Evolutionary conservation across 1,284 basidiomycete species (phyloP).

Genomic region (Laetiporus sulphureus): DNA sequence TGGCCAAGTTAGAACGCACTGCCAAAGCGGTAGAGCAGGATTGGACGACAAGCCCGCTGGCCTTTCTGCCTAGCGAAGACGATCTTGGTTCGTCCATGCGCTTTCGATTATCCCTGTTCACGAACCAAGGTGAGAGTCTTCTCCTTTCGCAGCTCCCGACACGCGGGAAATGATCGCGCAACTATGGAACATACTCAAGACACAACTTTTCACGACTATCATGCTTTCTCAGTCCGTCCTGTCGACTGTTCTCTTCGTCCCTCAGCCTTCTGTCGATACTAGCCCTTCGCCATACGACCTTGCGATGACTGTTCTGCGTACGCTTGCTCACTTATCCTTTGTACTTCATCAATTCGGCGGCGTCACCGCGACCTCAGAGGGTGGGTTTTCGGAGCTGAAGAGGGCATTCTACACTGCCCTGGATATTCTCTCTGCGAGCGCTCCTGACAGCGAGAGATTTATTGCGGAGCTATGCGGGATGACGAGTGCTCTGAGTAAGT

Average conservation of each 20-base stretch:
- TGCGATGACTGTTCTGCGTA: slow-evolving; percentile 42
- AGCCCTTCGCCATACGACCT: slow-evolving; percentile 36
- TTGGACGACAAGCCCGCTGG: slow-evolving; percentile 45
- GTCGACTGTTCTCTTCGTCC: slow-evolving; percentile 45
- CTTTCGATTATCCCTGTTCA: too few relatives aligned
- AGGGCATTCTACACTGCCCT: slow-evolving; percentile 65
- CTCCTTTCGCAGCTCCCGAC: slow-evolving; percentile 26
- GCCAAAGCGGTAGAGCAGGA: slow-evolving; percentile 39
- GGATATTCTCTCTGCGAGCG: slow-evolving; percentile 52
- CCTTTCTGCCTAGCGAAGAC: slow-evolving; percentile 25
- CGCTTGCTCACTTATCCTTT: slow-evolving; percentile 59
- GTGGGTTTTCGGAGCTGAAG: slow-evolving; percentile 59
- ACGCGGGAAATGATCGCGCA: slow-evolving; percentile 37
- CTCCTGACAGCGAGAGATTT: slow-evolving; percentile 34
- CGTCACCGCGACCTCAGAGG: slow-evolving; percentile 41
- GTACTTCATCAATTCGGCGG: slow-evolving; percentile 71
- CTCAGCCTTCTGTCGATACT: slow-evolving; percentile 21
- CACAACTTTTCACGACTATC: slow-evolving; percentile 57
- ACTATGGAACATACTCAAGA: slow-evolving; percentile 64
- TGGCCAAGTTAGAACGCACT: slow-evolving; percentile 33
- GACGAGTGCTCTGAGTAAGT: not conserved
- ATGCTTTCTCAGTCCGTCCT: slow-evolving; percentile 64
- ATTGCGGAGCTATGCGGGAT: slow-evolving; percentile 32
- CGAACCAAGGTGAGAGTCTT: too few relatives aligned
- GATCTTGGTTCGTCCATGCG: slow-evolving; percentile 27